Evolutionary conservation across 495 filamentous ascomycete species (phyloP), one percentile per base, ranked within the genome.

Genomic region (Aspergillus avenaceus): DNA sequence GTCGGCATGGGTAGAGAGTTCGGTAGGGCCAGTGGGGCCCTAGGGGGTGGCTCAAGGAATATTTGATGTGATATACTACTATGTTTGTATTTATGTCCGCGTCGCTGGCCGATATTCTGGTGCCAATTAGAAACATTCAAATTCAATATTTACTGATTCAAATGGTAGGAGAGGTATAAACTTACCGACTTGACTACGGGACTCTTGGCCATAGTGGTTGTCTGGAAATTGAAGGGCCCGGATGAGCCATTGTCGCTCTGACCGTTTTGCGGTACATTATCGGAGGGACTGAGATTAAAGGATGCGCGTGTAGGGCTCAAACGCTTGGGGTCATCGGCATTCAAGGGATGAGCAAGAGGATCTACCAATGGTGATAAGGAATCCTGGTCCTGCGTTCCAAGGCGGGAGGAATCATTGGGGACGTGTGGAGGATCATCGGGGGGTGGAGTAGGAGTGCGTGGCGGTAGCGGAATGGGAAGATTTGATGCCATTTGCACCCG

Each of bases 61-160:
- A 98, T 91, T 65, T 95, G 90, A 64, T 97, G 92, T 18, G 89
- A 95, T 43, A 98, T 89, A 60, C 88, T 93, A 63, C 87, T 92
- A 74, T 97, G 93, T 56, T 96, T 96, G 79, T 97, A 98, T 62
- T 93, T 91, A 74, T 98, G 93, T 24, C 93, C 93, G 46, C 91
- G 86, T 48, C 93, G 83, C 66, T 96, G 90, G 54, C 92, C 93
- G 58, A 97, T 81, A 52, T 83, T 85, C 83, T 88, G 62, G 31
- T 34, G 26, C 38, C 1, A 19, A 19, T 41, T 16, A 26, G 8
- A 48, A 50, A n/a, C 25, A 24, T 40, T 54, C 42, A 64, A 49
- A 18, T 53, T 32, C 34, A 41, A 23, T 19, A 7, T 49, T 49
- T 16, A 27, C 12, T 4, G 16, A 28, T 47, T 22, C 13, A 9